phyloP scores from a whole-genome alignment of 129 eudicot species.

The Tanacetum coccineum region DNA sequence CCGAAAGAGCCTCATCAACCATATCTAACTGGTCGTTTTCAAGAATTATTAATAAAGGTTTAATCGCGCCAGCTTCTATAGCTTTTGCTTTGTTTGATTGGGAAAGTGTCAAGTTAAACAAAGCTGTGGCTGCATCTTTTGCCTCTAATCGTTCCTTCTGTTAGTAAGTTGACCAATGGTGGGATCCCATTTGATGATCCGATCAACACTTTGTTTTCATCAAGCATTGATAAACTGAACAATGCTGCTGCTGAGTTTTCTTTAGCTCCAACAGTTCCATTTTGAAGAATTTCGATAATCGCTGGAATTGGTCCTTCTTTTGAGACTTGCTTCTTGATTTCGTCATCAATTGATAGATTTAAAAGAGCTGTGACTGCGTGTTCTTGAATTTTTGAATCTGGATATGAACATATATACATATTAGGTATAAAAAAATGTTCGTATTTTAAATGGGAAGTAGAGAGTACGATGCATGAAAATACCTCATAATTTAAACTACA shows the following conservation, averaged over 20 bases:
- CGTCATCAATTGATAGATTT: constrained; percentile 69
- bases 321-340: constrained; percentile 71
- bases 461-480: too few relatives aligned
- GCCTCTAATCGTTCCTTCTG: constrained; percentile 69
- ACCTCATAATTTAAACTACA: too few relatives aligned
- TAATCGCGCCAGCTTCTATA: constrained; percentile 56
- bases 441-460: too few relatives aligned
- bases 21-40: constrained; percentile 53
- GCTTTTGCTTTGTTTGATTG: constrained; percentile 57
- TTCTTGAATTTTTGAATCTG: constrained; percentile 80
- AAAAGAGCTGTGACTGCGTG: constrained; percentile 77
- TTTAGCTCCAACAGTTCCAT: constrained; percentile 61
- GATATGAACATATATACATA: constrained; percentile 60
- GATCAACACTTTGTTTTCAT: constrained; percentile 65
- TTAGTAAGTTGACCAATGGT: constrained; percentile 48
- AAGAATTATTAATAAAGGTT: constrained; percentile 42
- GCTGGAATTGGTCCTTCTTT: constrained; percentile 53
- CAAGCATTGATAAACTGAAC: constrained; percentile 79
- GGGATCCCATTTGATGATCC: constrained; percentile 72
- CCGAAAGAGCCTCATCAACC: constrained; percentile 66
- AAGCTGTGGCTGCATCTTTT: constrained; percentile 73
- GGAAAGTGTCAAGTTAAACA: constrained; percentile 56
- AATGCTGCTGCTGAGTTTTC: constrained; percentile 92
- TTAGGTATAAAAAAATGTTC: too few relatives aligned
- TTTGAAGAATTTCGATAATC: constrained; percentile 51